These are phyloP conservation scores for Suhomyces sp. DNA, from an alignment of 805 yeast genomes.

Conservation along the genomic window DNA sequence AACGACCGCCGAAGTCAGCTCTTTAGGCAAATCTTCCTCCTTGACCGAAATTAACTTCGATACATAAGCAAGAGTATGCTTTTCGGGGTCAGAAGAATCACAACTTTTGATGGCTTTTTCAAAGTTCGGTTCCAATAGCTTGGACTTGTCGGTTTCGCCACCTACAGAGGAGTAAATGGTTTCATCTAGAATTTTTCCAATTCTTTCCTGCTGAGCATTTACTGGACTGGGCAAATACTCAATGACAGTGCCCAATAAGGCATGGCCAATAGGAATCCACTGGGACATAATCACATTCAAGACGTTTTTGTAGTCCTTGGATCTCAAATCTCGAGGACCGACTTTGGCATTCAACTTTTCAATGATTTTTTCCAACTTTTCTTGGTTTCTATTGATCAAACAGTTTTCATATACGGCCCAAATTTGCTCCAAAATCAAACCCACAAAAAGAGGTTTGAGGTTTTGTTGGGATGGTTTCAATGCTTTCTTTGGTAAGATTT, in stretches of 20 bases:
- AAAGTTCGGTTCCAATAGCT: constrained; percentile 47
- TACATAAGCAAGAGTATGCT: constrained; percentile 63
- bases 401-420: constrained; percentile 88
- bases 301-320: constrained; percentile 69
- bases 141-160: constrained; percentile 25
- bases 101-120: constrained; percentile 61
- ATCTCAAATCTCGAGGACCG: constrained; percentile 69
- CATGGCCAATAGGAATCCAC: constrained; percentile 91
- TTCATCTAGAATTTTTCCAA: constrained; percentile 57
- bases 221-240: constrained; percentile 83
- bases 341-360: constrained; percentile 66
- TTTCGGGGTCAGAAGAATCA: constrained; percentile 57
- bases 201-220: constrained; percentile 68
- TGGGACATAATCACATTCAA: constrained; percentile 74
- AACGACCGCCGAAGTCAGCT: constrained; percentile 25
- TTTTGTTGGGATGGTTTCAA: constrained; percentile 50
- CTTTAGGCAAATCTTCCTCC: constrained; percentile 69
- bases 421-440: constrained; percentile 80
- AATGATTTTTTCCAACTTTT: constrained; percentile 71
- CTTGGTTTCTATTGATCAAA: constrained; percentile 61
- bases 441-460: constrained; percentile 80
- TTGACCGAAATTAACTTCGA: constrained; percentile 90
- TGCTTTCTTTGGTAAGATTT: constrained; percentile 65
- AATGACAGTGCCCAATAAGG: constrained; percentile 79
- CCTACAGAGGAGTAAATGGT: constrained; percentile 47